These are phyloP conservation scores for Suillus plorans DNA, from an alignment of 768 basidiomycete genomes.

Conservation along the genomic window DNA sequence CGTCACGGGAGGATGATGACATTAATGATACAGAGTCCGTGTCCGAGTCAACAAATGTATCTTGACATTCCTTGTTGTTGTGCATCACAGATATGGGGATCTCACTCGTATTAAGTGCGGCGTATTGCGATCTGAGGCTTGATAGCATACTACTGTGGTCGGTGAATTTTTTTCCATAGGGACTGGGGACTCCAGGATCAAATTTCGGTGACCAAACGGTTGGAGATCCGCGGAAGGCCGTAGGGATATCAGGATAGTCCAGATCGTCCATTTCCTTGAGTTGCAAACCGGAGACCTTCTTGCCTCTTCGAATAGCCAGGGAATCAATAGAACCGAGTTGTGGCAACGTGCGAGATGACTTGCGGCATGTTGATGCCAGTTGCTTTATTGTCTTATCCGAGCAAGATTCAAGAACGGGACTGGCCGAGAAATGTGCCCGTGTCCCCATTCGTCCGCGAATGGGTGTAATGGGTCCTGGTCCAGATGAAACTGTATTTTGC, in stretches of 20 bases:
- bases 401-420: not conserved
- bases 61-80: slow-evolving; percentile 17
- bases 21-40: not conserved
- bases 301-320: slow-evolving; percentile 41
- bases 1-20: slow-evolving; percentile 18
- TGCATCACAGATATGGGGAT: slow-evolving; percentile 12
- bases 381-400: slow-evolving; percentile 4
- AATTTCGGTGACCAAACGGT: slow-evolving; percentile 31
- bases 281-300: slow-evolving; percentile 30
- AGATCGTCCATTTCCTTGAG: slow-evolving; percentile 19
- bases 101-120: slow-evolving; percentile 20
- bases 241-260: slow-evolving; percentile 43
- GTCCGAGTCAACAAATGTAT: not conserved
- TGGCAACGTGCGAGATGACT: slow-evolving; percentile 1
- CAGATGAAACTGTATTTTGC: slow-evolving; percentile 1
- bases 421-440: not conserved
- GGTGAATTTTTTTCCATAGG: slow-evolving; percentile 18
- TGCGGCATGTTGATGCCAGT: not conserved
- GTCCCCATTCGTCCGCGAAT: not conserved
- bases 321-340: slow-evolving; percentile 19
- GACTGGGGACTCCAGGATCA: slow-evolving; percentile 11
- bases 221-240: slow-evolving; percentile 41
- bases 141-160: slow-evolving; percentile 38
- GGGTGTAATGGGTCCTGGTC: not conserved
- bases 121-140: slow-evolving; percentile 33